These are phyloP conservation scores for Rubia balearica DNA, from an alignment of 305 asterid genomes.

Conservation along the genomic window DNA sequence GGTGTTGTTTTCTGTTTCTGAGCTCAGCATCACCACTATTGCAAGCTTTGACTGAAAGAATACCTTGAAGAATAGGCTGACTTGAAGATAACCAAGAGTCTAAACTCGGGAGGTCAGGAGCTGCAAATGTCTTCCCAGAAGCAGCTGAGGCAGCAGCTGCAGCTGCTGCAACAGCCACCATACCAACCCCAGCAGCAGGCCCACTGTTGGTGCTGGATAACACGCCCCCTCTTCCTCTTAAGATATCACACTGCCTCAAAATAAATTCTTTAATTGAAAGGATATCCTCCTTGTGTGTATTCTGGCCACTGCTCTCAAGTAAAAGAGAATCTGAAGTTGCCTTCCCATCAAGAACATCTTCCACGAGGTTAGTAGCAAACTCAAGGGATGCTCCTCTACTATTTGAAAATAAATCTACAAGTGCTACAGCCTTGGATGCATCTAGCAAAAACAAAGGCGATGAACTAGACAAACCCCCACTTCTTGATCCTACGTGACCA, in stretches of 20 bases:
- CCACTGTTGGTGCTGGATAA: slow-evolving; percentile 46
- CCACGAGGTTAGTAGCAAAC: slow-evolving; percentile 68
- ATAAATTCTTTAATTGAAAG: slow-evolving; percentile 80
- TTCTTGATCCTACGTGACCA: slow-evolving; percentile 54
- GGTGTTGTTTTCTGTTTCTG: slow-evolving; percentile 23
- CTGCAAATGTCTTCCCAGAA: slow-evolving; percentile 42
- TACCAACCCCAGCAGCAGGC: slow-evolving; percentile 68
- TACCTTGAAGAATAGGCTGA: slow-evolving; percentile 55
- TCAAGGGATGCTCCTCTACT: slow-evolving; percentile 79
- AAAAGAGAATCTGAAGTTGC: slow-evolving; percentile 85
- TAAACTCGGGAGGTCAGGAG: slow-evolving; percentile 78
- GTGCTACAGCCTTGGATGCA: slow-evolving; percentile 74
- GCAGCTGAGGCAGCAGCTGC: slow-evolving; percentile 85
- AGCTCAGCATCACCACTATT: slow-evolving; percentile 27
- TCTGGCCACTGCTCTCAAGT: slow-evolving; percentile 63
- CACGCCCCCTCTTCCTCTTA: slow-evolving; percentile 71
- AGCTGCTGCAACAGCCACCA: slow-evolving; percentile 92
- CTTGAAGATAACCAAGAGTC: slow-evolving; percentile 72
- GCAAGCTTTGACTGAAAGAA: slow-evolving; percentile 51
- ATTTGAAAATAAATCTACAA: slow-evolving; percentile 51
- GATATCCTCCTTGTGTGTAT: slow-evolving; percentile 59
- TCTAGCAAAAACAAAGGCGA: slow-evolving; percentile 79
- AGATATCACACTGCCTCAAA: slow-evolving; percentile 60
- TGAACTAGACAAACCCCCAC: slow-evolving; percentile 41
- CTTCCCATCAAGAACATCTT: slow-evolving; percentile 69